These are phyloP conservation scores for Boletus tomentosulus DNA, from an alignment of 768 basidiomycete species.

Conservation along the genomic window DNA sequence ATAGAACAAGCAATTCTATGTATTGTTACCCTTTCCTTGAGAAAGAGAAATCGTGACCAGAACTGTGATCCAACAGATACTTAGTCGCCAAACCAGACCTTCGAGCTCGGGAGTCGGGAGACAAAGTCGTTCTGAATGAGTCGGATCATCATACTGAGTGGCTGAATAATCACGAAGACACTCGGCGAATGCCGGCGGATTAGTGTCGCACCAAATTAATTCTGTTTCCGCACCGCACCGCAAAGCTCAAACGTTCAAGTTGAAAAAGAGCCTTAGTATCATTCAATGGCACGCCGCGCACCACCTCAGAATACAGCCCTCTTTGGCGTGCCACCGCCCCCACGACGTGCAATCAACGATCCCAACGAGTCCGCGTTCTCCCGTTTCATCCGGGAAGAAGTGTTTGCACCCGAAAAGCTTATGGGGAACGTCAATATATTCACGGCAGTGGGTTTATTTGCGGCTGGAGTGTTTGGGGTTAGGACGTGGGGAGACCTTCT, in stretches of 20 bases:
- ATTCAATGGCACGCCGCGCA: constrained; percentile 64
- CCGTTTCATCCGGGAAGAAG: constrained; percentile 52
- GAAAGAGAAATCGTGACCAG: too few relatives aligned
- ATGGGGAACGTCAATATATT: constrained; percentile 70
- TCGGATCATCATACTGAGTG: too few relatives aligned
- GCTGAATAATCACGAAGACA: neutral
- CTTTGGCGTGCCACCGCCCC: constrained; percentile 42
- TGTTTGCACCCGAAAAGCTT: constrained; percentile 69
- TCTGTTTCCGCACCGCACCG: neutral
- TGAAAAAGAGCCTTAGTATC: constrained; percentile 3
- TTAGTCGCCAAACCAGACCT: too few relatives aligned
- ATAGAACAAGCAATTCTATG: too few relatives aligned
- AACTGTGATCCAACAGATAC: too few relatives aligned
- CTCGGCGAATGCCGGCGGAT: constrained; percentile 16
- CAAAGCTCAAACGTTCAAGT: neutral
- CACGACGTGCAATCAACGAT: constrained; percentile 43
- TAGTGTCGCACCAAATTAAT: neutral
- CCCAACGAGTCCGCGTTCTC: constrained; percentile 63
- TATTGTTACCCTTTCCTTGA: too few relatives aligned
- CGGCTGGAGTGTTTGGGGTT: constrained; percentile 64
- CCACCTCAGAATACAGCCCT: constrained; percentile 53
- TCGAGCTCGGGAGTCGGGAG: too few relatives aligned
- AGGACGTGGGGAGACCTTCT: constrained; percentile 78
- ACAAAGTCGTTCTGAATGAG: too few relatives aligned
- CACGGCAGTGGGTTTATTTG: constrained; percentile 61